These are phyloP conservation scores for Rugonectria rugulosa DNA, from an alignment of 2,329 filamentous ascomycete genomes.

Conservation along the genomic window DNA sequence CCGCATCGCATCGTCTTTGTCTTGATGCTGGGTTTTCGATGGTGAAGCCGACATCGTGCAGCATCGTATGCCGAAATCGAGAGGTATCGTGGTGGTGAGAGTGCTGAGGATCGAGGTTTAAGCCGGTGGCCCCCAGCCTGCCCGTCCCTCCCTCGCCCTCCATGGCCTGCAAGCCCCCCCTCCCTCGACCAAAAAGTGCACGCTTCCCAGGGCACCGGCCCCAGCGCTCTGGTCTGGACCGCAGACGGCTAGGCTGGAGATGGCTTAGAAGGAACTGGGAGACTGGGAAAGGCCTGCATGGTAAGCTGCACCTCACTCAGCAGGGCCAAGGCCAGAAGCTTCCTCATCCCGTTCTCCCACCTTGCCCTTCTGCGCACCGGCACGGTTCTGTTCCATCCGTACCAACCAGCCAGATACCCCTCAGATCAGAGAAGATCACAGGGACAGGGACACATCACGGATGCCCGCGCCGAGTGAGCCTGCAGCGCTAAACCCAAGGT, in stretches of 20 bases:
- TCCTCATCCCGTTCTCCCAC: not conserved
- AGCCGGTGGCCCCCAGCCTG: not conserved
- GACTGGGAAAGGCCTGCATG: not conserved
- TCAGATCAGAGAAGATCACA: slow-evolving; percentile 13
- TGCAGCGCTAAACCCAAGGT: not conserved
- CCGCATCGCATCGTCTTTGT: not conserved
- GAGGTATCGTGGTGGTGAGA: not conserved
- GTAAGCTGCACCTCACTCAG: too few species aligned
- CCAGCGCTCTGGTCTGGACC: too few species aligned
- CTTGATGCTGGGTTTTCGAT: not conserved
- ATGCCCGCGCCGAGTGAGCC: not conserved
- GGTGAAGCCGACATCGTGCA: not conserved
- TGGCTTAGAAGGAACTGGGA: slow-evolving; percentile 4
- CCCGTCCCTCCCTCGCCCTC: too few species aligned
- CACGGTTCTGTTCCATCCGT: not conserved
- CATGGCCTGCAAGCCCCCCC: too few species aligned
- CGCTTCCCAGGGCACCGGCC: too few species aligned
- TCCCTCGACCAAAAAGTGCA: too few species aligned
- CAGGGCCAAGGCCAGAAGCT: too few species aligned
- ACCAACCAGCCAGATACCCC: not conserved
- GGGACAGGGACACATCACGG: slow-evolving; percentile 11
- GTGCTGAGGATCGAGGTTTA: not conserved
- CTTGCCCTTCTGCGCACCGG: not conserved
- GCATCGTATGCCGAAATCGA: not conserved
- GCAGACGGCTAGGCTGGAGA: slow-evolving; percentile 6